Conservation (phyloP, 2,329 filamentous ascomycete species). For the Pochonia chlamydosporia region DNA sequence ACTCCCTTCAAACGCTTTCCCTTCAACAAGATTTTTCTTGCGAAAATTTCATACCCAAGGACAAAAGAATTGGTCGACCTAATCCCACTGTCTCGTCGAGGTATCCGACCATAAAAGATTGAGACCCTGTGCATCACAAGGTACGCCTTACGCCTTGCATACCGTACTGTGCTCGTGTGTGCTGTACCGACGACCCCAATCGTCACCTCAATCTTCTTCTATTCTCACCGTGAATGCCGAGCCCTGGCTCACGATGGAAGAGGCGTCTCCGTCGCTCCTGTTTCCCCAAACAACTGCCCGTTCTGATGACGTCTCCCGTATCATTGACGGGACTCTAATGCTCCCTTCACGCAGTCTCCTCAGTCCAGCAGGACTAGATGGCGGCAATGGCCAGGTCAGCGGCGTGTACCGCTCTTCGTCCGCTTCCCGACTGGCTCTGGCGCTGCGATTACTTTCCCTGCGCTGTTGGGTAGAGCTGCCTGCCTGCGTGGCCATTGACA, state of each 20-base stretch:
- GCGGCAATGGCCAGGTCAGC: slow-evolving; percentile 8
- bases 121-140: too few relatives aligned
- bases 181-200: too few relatives aligned
- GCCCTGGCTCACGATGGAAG: slow-evolving; percentile 10
- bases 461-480: neutral
- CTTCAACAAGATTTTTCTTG: too few relatives aligned
- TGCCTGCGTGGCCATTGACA: slow-evolving; percentile 9
- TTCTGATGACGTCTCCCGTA: slow-evolving; percentile 7
- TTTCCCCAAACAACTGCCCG: neutral
- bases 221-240: slow-evolving; percentile 15
- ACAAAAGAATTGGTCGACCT: too few relatives aligned
- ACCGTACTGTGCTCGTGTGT: too few relatives aligned
- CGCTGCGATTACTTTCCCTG: neutral
- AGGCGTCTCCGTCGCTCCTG: slow-evolving; percentile 8
- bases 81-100: too few relatives aligned
- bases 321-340: slow-evolving; percentile 10
- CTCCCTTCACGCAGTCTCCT: slow-evolving; percentile 2
- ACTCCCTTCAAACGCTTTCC: too few relatives aligned
- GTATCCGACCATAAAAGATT: too few relatives aligned
- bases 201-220: slow-evolving; percentile 4
- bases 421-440: neutral
- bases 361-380: neutral
- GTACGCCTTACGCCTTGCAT: too few relatives aligned
- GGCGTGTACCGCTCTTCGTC: slow-evolving; percentile 6
- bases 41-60: too few relatives aligned